Conservation (phyloP, 305 asterid species). For the Fraxinus angustifolia region DNA sequence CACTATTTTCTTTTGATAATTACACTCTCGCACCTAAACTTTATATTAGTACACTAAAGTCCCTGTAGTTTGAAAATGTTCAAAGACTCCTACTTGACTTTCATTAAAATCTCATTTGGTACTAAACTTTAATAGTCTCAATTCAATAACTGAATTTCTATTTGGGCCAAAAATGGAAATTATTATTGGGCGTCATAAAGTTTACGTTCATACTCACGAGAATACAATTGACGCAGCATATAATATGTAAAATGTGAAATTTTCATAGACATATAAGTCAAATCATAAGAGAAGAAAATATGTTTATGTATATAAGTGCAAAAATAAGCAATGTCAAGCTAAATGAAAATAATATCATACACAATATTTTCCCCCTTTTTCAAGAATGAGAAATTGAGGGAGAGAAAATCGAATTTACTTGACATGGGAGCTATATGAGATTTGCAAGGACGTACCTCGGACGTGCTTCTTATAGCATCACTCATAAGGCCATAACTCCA, state of each 20-base stretch:
- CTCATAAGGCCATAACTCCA: no score
- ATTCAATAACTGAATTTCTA: no score
- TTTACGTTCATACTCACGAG: neutral
- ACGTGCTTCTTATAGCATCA: neutral
- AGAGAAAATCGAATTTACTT: neutral
- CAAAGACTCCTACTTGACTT: neutral
- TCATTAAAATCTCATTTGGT: neutral
- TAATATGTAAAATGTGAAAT: neutral
- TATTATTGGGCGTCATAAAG: neutral
- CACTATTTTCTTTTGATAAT: constrained; percentile 21
- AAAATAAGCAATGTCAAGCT: neutral
- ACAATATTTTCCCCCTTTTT: neutral
- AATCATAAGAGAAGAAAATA: neutral
- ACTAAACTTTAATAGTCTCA: neutral
- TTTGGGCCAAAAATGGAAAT: neutral
- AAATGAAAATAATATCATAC: neutral
- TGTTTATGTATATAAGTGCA: neutral
- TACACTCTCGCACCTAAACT: neutral
- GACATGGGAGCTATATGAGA: neutral
- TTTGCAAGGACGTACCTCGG: neutral
- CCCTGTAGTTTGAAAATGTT: neutral
- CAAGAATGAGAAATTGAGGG: neutral
- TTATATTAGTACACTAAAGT: neutral
- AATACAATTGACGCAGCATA: neutral
- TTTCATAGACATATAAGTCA: neutral